phyloP scores from a whole-genome alignment of 306 rosid genomes.

The Fragaria nilgerrensis region DNA sequence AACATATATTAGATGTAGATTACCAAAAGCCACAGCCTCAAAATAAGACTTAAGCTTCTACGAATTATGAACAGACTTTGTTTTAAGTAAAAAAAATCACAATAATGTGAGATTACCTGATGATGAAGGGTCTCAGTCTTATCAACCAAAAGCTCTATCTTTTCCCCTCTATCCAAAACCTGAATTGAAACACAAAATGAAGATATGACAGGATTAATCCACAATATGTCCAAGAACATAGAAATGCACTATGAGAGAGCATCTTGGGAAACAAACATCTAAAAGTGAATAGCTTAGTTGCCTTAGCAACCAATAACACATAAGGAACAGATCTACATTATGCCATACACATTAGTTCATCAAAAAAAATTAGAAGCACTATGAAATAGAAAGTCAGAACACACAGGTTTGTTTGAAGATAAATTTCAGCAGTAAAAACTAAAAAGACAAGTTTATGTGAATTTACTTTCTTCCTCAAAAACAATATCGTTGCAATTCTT shows the following conservation, averaged over 20 bases:
- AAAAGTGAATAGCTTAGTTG: background rate
- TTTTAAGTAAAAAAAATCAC: background rate
- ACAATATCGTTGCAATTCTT: background rate
- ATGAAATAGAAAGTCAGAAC: background rate
- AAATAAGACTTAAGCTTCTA: background rate
- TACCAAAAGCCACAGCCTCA: background rate
- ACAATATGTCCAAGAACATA: constrained; percentile 1
- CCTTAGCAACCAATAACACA: background rate
- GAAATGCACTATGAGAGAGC: background rate
- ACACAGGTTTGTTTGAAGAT: background rate
- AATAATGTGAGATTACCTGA: constrained; percentile 50
- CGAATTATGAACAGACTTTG: background rate
- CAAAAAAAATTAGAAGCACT: background rate
- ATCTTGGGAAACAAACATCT: background rate
- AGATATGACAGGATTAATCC: constrained; percentile 13
- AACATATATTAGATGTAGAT: background rate
- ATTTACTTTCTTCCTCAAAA: background rate
- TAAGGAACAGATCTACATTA: background rate
- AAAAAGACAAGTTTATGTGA: background rate
- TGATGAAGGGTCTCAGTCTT: constrained; percentile 96
- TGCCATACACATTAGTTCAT: background rate
- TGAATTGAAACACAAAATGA: constrained; percentile 31
- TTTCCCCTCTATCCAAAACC: constrained; percentile 97
- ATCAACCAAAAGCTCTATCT: constrained; percentile 95
- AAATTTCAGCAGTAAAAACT: background rate